These are phyloP conservation scores for Artemisia annua DNA, from an alignment of 129 eudicot species.

Conservation along the genomic window DNA sequence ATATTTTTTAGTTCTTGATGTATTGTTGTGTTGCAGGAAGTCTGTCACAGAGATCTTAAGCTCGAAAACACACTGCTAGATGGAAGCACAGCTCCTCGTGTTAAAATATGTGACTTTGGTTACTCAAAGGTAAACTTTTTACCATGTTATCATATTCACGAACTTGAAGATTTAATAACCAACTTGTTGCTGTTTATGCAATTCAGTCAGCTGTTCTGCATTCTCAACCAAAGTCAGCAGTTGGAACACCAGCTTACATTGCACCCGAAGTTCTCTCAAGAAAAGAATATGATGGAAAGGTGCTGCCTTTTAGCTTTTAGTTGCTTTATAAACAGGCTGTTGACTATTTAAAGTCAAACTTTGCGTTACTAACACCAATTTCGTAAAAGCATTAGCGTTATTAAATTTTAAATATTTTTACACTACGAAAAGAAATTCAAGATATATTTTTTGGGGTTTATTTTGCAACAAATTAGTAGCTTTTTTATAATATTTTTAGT, in stretches of 20 bases:
- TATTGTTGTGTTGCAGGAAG: conserved; percentile 37
- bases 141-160: background rate
- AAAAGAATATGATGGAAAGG: conserved; percentile 79
- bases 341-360: background rate
- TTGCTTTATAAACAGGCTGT: background rate
- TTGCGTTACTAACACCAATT: background rate
- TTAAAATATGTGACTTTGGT: conserved; percentile 81
- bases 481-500: too few relatives aligned
- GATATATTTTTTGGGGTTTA: background rate
- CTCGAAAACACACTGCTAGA: conserved; percentile 74
- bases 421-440: background rate
- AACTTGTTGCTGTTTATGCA: conserved; percentile 11
- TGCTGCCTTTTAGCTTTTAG: conserved; percentile 27
- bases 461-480: background rate
- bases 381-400: background rate
- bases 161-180: background rate
- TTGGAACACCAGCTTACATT: conserved; percentile 83
- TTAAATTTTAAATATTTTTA: background rate
- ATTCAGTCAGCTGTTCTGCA: conserved; percentile 65
- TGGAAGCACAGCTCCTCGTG: conserved; percentile 74
- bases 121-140: conserved; percentile 60
- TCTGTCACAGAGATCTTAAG: conserved; percentile 83
- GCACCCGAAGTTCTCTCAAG: conserved; percentile 73
- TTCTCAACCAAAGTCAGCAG: conserved; percentile 84
- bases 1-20: conserved; percentile 7